Evolutionary conservation across 805 yeast genomes (phyloP).

Genomic region (Soucietia sequanensis): DNA sequence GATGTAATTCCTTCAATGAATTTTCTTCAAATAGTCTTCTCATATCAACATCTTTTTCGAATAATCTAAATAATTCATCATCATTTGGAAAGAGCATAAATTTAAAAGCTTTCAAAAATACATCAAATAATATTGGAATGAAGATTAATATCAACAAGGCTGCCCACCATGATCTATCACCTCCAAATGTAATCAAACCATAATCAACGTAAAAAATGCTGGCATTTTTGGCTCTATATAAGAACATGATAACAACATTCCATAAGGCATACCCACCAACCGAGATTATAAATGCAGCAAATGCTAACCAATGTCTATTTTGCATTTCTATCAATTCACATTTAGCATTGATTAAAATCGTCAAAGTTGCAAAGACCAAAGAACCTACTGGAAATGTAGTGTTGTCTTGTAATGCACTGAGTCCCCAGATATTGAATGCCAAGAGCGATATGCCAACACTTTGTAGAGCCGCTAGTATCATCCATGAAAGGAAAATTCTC

Average conservation of each 20-base stretch:
- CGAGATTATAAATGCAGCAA: constrained; percentile 65
- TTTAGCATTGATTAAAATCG: constrained; percentile 72
- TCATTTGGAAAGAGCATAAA: constrained; percentile 64
- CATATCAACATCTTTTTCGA: constrained; percentile 69
- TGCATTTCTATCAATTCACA: constrained; percentile 82
- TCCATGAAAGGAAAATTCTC: constrained; percentile 71
- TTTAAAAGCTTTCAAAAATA: constrained; percentile 57
- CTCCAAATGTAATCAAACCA: constrained; percentile 76
- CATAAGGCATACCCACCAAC: constrained; percentile 84
- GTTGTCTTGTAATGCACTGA: constrained; percentile 64
- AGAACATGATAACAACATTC: constrained; percentile 71
- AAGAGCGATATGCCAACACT: constrained; percentile 70
- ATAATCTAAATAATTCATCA: constrained; percentile 71
- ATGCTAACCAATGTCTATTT: constrained; percentile 63
- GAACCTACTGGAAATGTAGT: constrained; percentile 82
- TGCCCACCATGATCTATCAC: constrained; percentile 87
- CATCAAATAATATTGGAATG: constrained; percentile 66
- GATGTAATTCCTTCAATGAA: constrained; percentile 70
- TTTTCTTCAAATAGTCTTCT: constrained; percentile 69
- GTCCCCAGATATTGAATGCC: constrained; percentile 70
- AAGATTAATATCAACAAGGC: constrained; percentile 54
- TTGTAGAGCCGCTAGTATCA: constrained; percentile 69
- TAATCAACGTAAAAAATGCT: constrained; percentile 68
- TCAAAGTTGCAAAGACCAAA: constrained; percentile 67
- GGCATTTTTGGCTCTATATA: constrained; percentile 54